Evolutionary conservation across 495 filamentous ascomycete species (phyloP).

Genomic region (Delitschia confertaspora): DNA sequence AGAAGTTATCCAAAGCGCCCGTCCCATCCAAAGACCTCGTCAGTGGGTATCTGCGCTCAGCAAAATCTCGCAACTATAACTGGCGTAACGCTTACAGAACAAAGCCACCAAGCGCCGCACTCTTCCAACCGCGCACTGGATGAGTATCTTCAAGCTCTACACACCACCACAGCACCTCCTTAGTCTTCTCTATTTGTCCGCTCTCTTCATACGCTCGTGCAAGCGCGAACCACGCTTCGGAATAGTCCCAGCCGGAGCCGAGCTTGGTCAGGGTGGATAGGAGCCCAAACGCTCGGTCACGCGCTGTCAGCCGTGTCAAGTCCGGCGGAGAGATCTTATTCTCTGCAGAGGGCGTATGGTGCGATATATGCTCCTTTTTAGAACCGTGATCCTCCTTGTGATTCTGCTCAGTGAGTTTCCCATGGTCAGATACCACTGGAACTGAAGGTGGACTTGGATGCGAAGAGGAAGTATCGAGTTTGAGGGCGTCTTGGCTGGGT

Average conservation of each 20-base stretch:
- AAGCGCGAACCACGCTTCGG: conserved; percentile 89
- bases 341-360: conserved; percentile 22
- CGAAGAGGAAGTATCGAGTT: too few species aligned
- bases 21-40: too few species aligned
- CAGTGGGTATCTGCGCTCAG: conserved; percentile 4
- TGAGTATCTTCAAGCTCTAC: conserved; percentile 62
- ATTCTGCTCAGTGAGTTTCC: too few species aligned
- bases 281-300: conserved; percentile 77
- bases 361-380: conserved; percentile 8
- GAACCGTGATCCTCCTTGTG: neutral
- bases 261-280: conserved; percentile 73
- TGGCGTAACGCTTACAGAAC: conserved; percentile 43
- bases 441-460: conserved; percentile 1
- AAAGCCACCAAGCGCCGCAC: conserved; percentile 48
- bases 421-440: conserved; percentile 5
- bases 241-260: conserved; percentile 81
- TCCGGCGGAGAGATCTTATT: conserved; percentile 46
- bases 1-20: too few species aligned
- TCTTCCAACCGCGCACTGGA: conserved; percentile 52
- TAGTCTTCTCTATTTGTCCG: conserved; percentile 74
- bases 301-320: conserved; percentile 68
- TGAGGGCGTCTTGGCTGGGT: conserved; percentile 20
- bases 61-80: too few species aligned
- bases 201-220: conserved; percentile 77
- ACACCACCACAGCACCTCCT: conserved; percentile 66